Base-by-base conservation (phyloP, 306 rosid genomes). In the Acacia melanoxylon region DNA sequence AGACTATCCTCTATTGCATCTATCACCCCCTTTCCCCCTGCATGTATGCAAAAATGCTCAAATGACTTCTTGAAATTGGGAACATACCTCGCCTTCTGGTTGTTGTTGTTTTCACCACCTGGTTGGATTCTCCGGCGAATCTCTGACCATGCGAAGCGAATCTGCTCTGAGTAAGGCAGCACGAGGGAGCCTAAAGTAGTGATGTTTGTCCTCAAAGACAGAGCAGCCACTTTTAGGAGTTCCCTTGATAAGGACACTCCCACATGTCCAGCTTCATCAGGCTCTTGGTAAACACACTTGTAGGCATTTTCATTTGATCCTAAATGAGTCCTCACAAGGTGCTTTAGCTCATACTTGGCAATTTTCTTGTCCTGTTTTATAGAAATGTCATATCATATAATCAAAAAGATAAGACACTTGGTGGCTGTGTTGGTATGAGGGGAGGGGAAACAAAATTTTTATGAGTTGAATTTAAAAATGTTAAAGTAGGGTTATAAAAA, bases 1-100 rank as follows among this genome's bases (percentile, higher is more conserved):
- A 91, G 84, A 74, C 81, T 84, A 48, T 86, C 84, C 76, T 86
- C 91, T 29, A 91, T 87, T 59, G 88, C 91, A 66, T 92, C 89
- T 6, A 91, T 83, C 10, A 91, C 94, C 7, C 89, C 72, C 69
- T 88, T 92, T 17, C 98, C 97, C 40, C 97, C 98, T 0, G 97
- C 97, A 68, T 94, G 93, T 68, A 88, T 88, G 74, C 97, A 92
- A 81, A 92, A 91, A 81, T 89, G 97, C 84, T 90, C 78, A 11
- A 92, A 90, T 19, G 92, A 89, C 82, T 82, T 90, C 77, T 22
- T 89, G 72, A 91, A 94, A 79, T 88, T 86, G 1, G 91, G 97
- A 24, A 82, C 89, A 27, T 83, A 88, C n/a, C 61, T 27, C 56
- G 54, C 84, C 74, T 79, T 86, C 27, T 25, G 63, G 46, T 44